Base-by-base conservation (phyloP, 345 rosid species). In the Sapria himalayana region DNA sequence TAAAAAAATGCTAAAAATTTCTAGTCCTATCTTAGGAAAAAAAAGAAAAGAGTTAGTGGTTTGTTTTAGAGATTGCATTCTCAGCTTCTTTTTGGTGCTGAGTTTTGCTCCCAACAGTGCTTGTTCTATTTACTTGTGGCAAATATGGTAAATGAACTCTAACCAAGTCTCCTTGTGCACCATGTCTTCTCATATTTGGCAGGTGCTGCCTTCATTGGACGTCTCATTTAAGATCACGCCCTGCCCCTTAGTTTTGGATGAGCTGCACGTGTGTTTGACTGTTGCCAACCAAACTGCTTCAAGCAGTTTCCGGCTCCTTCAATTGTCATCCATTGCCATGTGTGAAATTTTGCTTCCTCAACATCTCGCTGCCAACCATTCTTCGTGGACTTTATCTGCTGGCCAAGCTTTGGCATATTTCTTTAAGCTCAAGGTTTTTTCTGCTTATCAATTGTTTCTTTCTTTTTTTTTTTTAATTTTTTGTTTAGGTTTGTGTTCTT, bases 301-400 rank as follows among this genome's bases (percentile, higher is more conserved):
- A 3, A 85, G 73, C 37, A 57, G 60, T 66, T 79, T 82, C 72
- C 76, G 71, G 64, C 55, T 89, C 55, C 64, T 54, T 43, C 99
- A 84, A 62, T 48, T 89, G 56, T 79, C 95, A 45, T 55, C 81
- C 45, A 60, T 74, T 60, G 93, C 95, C 43, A 73, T 70, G 27
- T 89, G 95, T 86, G 81, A 80, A 43, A 71, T 89, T 59, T 77
- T 79, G 15, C 62, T 71, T 65, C 82, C 77, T 56, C 79, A 78
- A 55, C 69, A 81, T 37, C 66, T 63, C 49, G 79, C 72, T 48
- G 19, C 71, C 46, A 58, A 70, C 59, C 57, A 69, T 58, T 69
- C 85, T 58, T 67, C 80, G 36, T 59, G 66, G 29, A 54, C 70
- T 55, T 43, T 89, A 55, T 57, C 64, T 51, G 60, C 89, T 56